Evolutionary conservation across 2,329 filamentous ascomycete species (phyloP), one percentile per base, ranked within the genome.

Genomic region (Zasmidium cellare): DNA sequence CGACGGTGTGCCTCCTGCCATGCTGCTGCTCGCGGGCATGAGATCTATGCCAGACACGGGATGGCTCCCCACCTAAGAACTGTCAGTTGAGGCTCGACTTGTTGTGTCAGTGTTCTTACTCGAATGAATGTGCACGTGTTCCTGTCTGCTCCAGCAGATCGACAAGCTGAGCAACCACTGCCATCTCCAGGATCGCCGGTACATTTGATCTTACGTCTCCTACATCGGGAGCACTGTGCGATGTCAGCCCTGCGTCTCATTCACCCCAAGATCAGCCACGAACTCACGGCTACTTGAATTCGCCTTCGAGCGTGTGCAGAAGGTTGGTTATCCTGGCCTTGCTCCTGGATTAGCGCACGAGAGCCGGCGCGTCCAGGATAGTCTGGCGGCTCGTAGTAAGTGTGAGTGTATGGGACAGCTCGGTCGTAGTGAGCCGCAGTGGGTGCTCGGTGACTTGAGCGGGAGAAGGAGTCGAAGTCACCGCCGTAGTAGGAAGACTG

Each of bases 151-250:
- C 89, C 88, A 53, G 92, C 88, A 60, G 81, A 85, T 68, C 86
- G 88, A 79, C 93, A 97, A 73, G 92, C 96, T 11, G 83, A 80
- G 75, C 93, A 97, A n/a, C 87, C 86, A 41, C 80, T 77, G n/a
- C 88, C 89, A 68, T 88, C 85, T 28, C 89, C 89, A 31, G 83
- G 80, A 71, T 96, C 91, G 46, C 93, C 93, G 69, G 90, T 96
- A 77, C 93, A 97, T 66, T 91, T 88, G 68, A 97, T 97, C 80
- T 97, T 97, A 58, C 93, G 85, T 77, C 93, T 92, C 60, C 93
- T 86, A 75, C 93, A 97, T 65, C 93, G 86, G 35, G 86, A 85
- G 74, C 93, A 97, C 93, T 97, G 64, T 5, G 46, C 19, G 28
- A 52, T 28, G 55, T 58, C 55, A 67, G 58, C 35, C 18, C 18